Conservation (phyloP, 2,329 filamentous ascomycete species). For the Calonectria leucothoes region DNA sequence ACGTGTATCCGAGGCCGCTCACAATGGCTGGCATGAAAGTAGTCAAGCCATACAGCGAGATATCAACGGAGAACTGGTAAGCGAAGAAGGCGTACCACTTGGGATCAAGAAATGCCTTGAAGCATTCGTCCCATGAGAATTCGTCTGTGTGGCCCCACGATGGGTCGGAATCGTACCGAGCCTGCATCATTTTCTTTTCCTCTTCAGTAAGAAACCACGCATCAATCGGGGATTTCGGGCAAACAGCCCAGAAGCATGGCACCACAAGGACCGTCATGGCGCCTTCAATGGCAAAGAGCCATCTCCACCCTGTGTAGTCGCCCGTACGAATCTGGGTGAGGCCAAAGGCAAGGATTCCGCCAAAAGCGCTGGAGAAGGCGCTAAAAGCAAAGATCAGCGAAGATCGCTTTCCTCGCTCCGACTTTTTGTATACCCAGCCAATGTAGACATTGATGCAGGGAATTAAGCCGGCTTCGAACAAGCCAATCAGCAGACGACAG, state of each 20-base stretch:
- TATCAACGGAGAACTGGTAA: conserved; percentile 43
- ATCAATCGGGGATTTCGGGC: conserved; percentile 40
- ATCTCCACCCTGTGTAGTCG: conserved; percentile 47
- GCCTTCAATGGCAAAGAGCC: conserved; percentile 47
- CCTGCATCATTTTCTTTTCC: conserved; percentile 35
- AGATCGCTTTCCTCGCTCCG: conserved; percentile 37
- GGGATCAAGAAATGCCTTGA: conserved; percentile 37
- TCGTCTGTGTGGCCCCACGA: conserved; percentile 21
- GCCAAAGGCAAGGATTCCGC: conserved; percentile 55
- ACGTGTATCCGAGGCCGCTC: conserved; percentile 44
- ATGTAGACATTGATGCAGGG: conserved; percentile 35
- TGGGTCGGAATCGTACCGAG: conserved; percentile 28
- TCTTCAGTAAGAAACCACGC: conserved; percentile 41
- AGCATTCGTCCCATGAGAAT: conserved; percentile 30
- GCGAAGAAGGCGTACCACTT: conserved; percentile 48
- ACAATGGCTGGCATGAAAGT: conserved; percentile 45
- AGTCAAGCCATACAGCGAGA: conserved; percentile 44
- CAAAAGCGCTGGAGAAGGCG: conserved; percentile 53
- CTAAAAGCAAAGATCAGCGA: conserved; percentile 55
- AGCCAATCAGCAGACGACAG: conserved; percentile 29
- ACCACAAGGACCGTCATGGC: conserved; percentile 51
- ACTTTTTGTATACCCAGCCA: conserved; percentile 32
- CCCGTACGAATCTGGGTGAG: conserved; percentile 49
- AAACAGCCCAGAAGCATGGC: conserved; percentile 39
- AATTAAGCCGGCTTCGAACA: conserved; percentile 35